phyloP scores from a whole-genome alignment of 257 asterid species.

The Vinca minor region DNA sequence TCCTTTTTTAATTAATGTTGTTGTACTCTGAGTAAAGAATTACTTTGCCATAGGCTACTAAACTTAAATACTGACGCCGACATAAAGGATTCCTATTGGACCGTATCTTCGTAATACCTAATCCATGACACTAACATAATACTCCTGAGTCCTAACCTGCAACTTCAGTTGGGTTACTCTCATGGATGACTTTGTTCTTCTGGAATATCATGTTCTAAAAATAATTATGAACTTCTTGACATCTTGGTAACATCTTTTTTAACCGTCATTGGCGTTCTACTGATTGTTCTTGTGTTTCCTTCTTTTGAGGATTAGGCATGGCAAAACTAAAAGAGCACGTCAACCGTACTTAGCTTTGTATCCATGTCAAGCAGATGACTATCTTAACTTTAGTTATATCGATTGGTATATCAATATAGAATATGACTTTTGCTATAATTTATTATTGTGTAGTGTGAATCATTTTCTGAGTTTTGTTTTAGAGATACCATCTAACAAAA shows the following conservation, averaged over 20 bases:
- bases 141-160: too few relatives aligned
- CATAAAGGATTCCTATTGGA: background rate
- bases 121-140: background rate
- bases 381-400: background rate
- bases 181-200: background rate
- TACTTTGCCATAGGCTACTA: background rate
- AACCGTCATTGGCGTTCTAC: background rate
- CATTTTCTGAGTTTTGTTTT: background rate
- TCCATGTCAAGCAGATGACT: background rate
- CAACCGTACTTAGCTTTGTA: background rate
- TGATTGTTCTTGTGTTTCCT: background rate
- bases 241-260: background rate
- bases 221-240: background rate
- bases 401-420: background rate
- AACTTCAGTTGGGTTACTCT: background rate
- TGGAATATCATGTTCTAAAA: too few relatives aligned
- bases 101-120: background rate
- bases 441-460: background rate
- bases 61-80: too few relatives aligned
- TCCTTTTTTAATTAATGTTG: conserved; percentile 2
- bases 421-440: background rate
- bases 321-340: background rate
- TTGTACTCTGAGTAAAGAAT: background rate
- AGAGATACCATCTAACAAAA: background rate
- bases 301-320: background rate